Evolutionary conservation across 495 filamentous ascomycete species (phyloP).

Genomic region (Letharia lupina): DNA sequence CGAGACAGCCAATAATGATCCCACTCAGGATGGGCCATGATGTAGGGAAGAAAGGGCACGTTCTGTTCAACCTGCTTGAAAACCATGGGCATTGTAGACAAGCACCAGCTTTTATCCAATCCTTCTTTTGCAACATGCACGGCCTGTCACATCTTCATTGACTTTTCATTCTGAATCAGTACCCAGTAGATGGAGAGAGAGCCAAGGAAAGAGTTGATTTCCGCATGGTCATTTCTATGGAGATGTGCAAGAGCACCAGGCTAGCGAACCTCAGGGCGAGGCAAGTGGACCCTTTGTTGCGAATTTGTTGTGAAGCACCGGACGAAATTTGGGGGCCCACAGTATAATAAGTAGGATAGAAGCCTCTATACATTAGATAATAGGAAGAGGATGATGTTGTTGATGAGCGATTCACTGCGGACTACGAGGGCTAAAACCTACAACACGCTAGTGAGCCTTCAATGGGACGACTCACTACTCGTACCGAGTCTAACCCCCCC

Average conservation of each 20-base stretch:
- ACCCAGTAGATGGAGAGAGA: too few relatives aligned
- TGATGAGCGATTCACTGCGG: too few relatives aligned
- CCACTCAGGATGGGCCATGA: not conserved
- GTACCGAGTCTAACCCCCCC: conserved; percentile 1
- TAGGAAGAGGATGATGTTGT: not conserved
- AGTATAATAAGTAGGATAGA: not conserved
- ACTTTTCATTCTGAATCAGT: not conserved
- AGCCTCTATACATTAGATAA: not conserved
- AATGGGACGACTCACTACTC: conserved; percentile 1
- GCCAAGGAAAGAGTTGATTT: too few relatives aligned
- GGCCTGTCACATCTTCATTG: not conserved
- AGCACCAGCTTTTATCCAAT: too few relatives aligned
- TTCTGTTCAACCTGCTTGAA: too few relatives aligned
- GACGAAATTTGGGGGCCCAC: too few relatives aligned
- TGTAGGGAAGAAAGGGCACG: not conserved
- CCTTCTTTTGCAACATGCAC: not conserved
- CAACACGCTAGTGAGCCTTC: not conserved
- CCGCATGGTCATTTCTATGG: too few relatives aligned
- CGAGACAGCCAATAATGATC: not conserved
- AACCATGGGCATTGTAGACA: too few relatives aligned
- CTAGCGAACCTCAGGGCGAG: not conserved
- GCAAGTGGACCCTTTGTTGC: not conserved
- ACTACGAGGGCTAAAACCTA: conserved; percentile 1
- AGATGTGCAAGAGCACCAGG: not conserved
- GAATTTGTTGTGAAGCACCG: not conserved